Conservation (phyloP, 257 asterid species). For the Marsdenia floribunda region DNA sequence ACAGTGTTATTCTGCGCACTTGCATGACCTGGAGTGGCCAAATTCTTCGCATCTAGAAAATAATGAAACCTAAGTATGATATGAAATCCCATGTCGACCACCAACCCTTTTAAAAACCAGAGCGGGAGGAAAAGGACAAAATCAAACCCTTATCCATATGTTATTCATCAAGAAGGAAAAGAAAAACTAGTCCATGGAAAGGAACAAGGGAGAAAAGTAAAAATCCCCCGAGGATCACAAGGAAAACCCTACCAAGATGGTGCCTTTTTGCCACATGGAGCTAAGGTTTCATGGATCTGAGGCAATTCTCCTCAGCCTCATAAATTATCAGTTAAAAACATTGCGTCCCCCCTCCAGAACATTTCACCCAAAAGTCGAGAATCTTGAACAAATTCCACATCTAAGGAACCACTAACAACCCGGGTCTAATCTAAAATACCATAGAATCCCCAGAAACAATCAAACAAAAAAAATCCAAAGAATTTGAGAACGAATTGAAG, state of each 20-base stretch:
- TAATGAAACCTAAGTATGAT: slow-evolving; percentile 27
- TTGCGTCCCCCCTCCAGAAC: slow-evolving; percentile 21
- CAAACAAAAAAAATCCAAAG: slow-evolving; percentile 20
- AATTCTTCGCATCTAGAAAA: slow-evolving; percentile 26
- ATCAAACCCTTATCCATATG: slow-evolving; percentile 49
- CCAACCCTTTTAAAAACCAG: slow-evolving; percentile 47
- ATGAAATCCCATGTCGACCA: slow-evolving; percentile 33
- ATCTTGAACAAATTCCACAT: slow-evolving; percentile 31
- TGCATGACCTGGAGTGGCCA: slow-evolving; percentile 12
- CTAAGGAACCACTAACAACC: slow-evolving; percentile 7
- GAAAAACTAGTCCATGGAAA: slow-evolving; percentile 29
- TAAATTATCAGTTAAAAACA: slow-evolving; percentile 22
- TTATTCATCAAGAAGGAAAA: slow-evolving; percentile 21
- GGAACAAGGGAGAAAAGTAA: slow-evolving; percentile 29
- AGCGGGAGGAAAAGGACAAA: slow-evolving; percentile 35
- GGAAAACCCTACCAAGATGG: slow-evolving; percentile 44
- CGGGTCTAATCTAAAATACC: slow-evolving; percentile 6
- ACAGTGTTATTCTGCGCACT: slow-evolving; percentile 2
- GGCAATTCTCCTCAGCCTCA: slow-evolving; percentile 59
- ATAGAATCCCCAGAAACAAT: slow-evolving; percentile 4
- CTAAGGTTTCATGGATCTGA: slow-evolving; percentile 67
- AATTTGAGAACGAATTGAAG: slow-evolving; percentile 14
- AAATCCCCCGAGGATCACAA: slow-evolving; percentile 53
- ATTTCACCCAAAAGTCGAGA: slow-evolving; percentile 36
- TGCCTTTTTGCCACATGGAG: slow-evolving; percentile 59